A percentile compares a stretch with the other conserved stretches of the same genome.
Evolutionary conservation across 148 eudicot genomes (phyloP).

Genomic region (Chenopodium formosanum): DNA sequence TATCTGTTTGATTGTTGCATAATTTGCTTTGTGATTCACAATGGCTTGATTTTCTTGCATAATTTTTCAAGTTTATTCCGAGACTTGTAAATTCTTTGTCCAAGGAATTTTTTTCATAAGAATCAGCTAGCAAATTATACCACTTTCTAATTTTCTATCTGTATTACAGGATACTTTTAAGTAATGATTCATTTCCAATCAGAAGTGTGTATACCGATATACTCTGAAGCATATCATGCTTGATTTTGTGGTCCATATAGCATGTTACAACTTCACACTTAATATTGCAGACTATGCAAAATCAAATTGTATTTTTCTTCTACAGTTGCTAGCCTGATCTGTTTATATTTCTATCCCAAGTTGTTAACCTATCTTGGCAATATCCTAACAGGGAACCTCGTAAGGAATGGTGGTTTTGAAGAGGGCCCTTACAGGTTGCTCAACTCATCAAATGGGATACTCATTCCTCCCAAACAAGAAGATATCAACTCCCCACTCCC

Average conservation of each 20-base stretch:
- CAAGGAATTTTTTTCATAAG: no score
- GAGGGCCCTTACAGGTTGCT: constrained; percentile 63
- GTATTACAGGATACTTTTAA: no score
- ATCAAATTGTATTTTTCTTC: background rate
- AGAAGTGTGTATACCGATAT: background rate
- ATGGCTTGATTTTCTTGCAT: no score
- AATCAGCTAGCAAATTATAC: no score
- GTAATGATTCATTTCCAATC: background rate
- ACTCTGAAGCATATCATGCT: background rate
- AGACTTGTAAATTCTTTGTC: no score
- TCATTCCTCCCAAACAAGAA: constrained; percentile 72
- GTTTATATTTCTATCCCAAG: background rate
- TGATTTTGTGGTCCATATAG: background rate
- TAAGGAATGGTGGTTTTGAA: constrained; percentile 74
- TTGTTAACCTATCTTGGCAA: constrained; percentile 2
- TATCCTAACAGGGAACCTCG: constrained; percentile 48
- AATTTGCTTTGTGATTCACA: no score
- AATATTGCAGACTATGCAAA: background rate
- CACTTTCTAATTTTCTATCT: no score
- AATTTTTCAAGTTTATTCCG: no score
- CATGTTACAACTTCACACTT: background rate
- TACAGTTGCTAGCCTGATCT: background rate
- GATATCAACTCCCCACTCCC: constrained; percentile 75
- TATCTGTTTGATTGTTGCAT: background rate
- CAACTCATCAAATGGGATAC: constrained; percentile 70